Evolutionary conservation across 2,329 filamentous ascomycete genomes (phyloP).

Genomic region (Colletotrichum phormii): DNA sequence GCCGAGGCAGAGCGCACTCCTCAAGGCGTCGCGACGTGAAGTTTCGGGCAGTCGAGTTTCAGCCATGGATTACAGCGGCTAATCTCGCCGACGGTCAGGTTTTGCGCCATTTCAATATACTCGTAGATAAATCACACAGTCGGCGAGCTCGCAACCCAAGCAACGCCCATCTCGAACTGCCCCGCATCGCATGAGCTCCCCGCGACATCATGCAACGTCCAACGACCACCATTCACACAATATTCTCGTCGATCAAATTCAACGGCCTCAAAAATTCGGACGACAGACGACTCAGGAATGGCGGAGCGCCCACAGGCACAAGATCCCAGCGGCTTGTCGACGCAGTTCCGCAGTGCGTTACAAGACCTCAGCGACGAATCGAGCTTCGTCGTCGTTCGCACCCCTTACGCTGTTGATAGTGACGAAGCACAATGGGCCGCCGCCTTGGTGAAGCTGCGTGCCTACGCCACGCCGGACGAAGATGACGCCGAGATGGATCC

Average conservation of each 20-base stretch:
- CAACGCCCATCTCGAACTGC: too few species aligned
- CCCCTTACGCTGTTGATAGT: not conserved
- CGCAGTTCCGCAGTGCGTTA: not conserved
- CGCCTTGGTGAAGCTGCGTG: not conserved
- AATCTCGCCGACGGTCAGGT: not conserved
- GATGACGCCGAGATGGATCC: not conserved
- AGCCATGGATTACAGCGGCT: not conserved
- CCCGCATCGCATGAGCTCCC: too few species aligned
- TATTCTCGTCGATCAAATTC: not conserved
- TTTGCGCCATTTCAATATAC: too few species aligned
- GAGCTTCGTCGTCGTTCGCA: conserved; percentile 6
- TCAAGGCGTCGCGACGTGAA: not conserved
- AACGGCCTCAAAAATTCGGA: not conserved
- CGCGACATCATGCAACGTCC: too few species aligned
- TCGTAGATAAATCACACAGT: too few species aligned
- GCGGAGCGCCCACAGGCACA: not conserved
- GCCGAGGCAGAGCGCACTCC: not conserved
- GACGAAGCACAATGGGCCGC: not conserved
- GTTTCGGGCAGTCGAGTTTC: not conserved
- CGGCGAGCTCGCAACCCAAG: too few species aligned
- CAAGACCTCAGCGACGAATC: not conserved
- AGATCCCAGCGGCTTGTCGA: not conserved
- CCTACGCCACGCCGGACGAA: not conserved
- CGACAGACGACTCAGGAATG: not conserved
- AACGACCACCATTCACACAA: too few species aligned